Conservation (phyloP, 1,284 basidiomycete genomes). For the Trichosporon sp. region DNA sequence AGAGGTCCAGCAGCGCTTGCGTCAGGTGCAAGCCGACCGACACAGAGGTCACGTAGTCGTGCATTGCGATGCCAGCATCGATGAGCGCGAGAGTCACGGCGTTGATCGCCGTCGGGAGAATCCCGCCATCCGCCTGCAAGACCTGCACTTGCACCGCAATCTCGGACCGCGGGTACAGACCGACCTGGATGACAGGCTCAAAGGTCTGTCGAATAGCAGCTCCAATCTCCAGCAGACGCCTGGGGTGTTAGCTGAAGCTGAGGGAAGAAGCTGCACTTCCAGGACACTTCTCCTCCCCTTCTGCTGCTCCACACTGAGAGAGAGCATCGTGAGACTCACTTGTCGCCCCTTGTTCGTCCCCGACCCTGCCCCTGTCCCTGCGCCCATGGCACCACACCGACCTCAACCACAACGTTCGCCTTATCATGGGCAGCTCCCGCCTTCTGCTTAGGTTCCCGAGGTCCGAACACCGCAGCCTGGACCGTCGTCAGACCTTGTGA, state of each 20-base stretch:
- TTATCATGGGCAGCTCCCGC: constrained; percentile 72
- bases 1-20: constrained; percentile 77
- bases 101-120: constrained; percentile 91
- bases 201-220: constrained; percentile 87
- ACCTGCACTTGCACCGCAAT: constrained; percentile 93
- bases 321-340: constrained; percentile 55
- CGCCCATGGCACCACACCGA: constrained; percentile 79
- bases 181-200: constrained; percentile 85
- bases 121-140: constrained; percentile 81
- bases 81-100: constrained; percentile 87
- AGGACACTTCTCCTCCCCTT: background rate
- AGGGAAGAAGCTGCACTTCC: too few relatives aligned
- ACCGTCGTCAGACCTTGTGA: constrained; percentile 88
- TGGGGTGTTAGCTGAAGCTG: constrained; percentile 46
- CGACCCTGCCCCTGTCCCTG: constrained; percentile 58
- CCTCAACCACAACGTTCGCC: constrained; percentile 77
- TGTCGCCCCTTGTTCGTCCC: constrained; percentile 67
- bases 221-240: constrained; percentile 81
- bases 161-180: constrained; percentile 85
- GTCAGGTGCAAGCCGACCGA: constrained; percentile 66
- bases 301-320: background rate
- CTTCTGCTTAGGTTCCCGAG: constrained; percentile 73
- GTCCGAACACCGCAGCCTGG: constrained; percentile 80
- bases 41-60: constrained; percentile 83
- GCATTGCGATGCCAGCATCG: constrained; percentile 76